Evolutionary conservation across 768 basidiomycete species (phyloP), one percentile per base, ranked within the genome.

Genomic region (Collybia mongolica): DNA sequence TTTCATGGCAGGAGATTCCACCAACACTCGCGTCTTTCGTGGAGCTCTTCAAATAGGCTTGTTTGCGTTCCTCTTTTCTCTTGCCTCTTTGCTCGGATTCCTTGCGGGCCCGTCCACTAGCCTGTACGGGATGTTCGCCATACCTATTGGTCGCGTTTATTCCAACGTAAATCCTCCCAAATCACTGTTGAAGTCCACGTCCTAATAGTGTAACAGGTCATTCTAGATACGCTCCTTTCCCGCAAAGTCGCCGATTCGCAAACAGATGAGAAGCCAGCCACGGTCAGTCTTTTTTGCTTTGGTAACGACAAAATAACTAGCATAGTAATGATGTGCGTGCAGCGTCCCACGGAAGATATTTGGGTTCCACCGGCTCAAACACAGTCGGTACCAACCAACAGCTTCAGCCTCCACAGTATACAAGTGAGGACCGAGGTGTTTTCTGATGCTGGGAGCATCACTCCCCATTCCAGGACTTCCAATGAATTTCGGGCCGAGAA

Each of bases 141-240:
- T 73, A 8, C 68, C 73, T 0, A 58, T 74, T 19, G 71, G 74
- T 19, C 70, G 73, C 15, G 64, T 77, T 39, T 76, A 76, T 50
- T 70, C 72, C 0, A 70, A 68, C 37, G 75, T 74, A 43, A 46
- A 70, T 49, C 4, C 19, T n/a, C 28, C 45, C 23, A n/a, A 29
- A 11, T 22, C 37, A 32, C 36, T 18, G 1, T 6, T n/a, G 24
- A 39, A 26, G 15, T 15, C 17, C 14, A 18, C 15, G 17, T 15
- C 18, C 24, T 35, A 37, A 29, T 41, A 49, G 43, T 36, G 44
- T 14, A 35, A 22, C 22, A 56, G 54, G 17, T 48, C 20, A 40
- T 56, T 53, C 37, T 59, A 8, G 55, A 56, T 23, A 60, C 57
- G 37, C 51, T 62, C 9, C 52, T 55, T 29, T 32, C 54, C 9